Evolutionary conservation across 2,329 filamentous ascomycete genomes (phyloP).

Genomic region (Talaromyces marneffei): DNA sequence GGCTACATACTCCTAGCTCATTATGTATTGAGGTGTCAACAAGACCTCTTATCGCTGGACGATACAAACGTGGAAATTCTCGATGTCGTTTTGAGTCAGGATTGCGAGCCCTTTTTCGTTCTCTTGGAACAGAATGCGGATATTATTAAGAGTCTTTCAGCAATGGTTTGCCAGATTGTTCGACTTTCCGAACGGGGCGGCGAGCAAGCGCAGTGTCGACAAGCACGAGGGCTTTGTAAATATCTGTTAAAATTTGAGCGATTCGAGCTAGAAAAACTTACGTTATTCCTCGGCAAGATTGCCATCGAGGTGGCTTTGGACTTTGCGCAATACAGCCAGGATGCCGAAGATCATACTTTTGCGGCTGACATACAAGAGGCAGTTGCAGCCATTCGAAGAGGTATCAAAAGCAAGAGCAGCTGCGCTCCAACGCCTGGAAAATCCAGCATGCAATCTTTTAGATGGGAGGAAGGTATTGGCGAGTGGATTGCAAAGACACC

Average conservation of each 20-base stretch:
- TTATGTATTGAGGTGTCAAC: constrained; percentile 26
- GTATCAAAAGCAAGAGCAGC: constrained; percentile 5
- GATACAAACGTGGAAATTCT: constrained; percentile 9
- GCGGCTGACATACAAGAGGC: constrained; percentile 35
- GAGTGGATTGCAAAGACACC: constrained; percentile 53
- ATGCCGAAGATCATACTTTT: constrained; percentile 35
- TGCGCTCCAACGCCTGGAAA: constrained; percentile 14
- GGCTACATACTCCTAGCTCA: constrained; percentile 29
- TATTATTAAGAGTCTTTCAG: constrained; percentile 30
- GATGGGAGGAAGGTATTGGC: constrained; percentile 53
- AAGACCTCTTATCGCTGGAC: constrained; percentile 15
- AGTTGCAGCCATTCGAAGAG: constrained; percentile 17
- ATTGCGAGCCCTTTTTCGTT: constrained; percentile 27
- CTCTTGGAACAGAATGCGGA: constrained; percentile 26
- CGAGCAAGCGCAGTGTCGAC: constrained; percentile 21
- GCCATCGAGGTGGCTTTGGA: constrained; percentile 37
- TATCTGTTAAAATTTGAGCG: constrained; percentile 24
- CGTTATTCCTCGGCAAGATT: constrained; percentile 29
- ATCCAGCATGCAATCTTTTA: constrained; percentile 30
- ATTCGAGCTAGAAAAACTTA: constrained; percentile 20
- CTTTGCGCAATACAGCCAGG: constrained; percentile 34
- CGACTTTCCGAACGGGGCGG: constrained; percentile 27
- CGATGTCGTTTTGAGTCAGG: constrained; percentile 17
- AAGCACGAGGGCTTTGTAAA: constrained; percentile 22
- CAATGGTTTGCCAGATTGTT: constrained; percentile 30